Base-by-base conservation (phyloP, 306 rosid species). In the Boehmeria nivea region DNA sequence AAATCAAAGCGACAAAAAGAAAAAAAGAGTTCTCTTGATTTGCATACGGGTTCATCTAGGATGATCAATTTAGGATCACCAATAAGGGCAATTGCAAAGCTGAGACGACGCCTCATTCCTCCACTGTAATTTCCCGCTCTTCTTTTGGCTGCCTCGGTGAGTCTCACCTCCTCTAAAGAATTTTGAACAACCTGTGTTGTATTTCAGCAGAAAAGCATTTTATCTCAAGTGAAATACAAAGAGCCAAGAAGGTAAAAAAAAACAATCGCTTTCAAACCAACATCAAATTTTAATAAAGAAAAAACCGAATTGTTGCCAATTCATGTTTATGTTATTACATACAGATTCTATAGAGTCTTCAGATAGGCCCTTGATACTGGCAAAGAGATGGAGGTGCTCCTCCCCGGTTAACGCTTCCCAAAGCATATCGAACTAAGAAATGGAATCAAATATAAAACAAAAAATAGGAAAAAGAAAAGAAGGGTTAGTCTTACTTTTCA, bases 91-190 rank as follows among this genome's bases (percentile, higher is more conserved):
- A 80, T 80, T 21, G 98, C 95, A 66, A 90, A 81, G 76, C 91
- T 90, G 11, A 90, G 84, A 33, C 98, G 94, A 20, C 95, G 94
- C 64, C 85, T 84, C 94, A 87, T 90, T 68, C 94, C 98, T 69
- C 91, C 95, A 54, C 98, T 86, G 66, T 90, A 90, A 74, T 86
- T 87, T 43, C 85, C 95, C 61, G 89, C 83, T 72, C 94, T 82
- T 49, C 70, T 72, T 68, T 71, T 78, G 23, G 95, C 88, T n/a
- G 85, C 79, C 45, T 82, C 86, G 1, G 72, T 50, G 57, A 90
- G 98, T 71, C 49, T 84, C 64, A 87, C 91, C 66, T 90, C 95
- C 55, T 53, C 87, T 64, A 87, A 61, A 37, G 88, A 84, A 28
- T 78, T 66, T 67, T 68, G 62, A 46, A 72, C 54, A 49, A 76